Evolutionary conservation across 768 basidiomycete species (phyloP).

Genomic region (Trametes meyenii): DNA sequence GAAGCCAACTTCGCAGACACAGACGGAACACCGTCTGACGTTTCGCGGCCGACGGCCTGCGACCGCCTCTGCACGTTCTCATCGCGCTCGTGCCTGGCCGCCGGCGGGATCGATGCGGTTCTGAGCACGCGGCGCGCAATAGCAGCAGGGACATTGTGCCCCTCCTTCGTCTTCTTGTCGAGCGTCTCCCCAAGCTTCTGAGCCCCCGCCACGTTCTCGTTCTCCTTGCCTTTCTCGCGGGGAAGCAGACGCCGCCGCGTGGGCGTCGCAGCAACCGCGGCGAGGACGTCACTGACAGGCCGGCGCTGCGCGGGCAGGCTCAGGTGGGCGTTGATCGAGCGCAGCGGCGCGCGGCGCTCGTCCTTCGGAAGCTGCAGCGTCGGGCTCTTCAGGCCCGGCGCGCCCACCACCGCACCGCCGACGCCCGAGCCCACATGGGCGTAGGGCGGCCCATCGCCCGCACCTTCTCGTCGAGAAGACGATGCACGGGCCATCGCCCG

Average conservation of each 20-base stretch:
- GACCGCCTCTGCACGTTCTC: conserved; percentile 17
- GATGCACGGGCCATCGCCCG: conserved; percentile 21
- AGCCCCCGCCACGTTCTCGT: too few species aligned
- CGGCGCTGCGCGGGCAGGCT: conserved; percentile 19
- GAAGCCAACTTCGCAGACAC: not conserved
- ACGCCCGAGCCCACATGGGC: conserved; percentile 9
- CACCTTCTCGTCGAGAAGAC: not conserved
- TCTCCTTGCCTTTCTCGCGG: too few species aligned
- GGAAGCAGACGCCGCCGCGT: conserved; percentile 2
- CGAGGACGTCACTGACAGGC: conserved; percentile 9
- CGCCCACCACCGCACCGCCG: conserved; percentile 10
- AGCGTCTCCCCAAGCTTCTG: too few species aligned
- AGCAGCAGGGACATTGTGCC: conserved; percentile 8
- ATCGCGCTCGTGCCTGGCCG: conserved; percentile 9
- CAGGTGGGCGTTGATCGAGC: conserved; percentile 23
- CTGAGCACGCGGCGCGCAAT: conserved; percentile 21
- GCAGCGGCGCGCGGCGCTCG: conserved; percentile 22
- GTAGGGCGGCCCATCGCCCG: conserved; percentile 6
- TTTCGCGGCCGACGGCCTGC: conserved; percentile 1
- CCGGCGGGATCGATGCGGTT: conserved; percentile 13
- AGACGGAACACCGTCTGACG: conserved; percentile 1
- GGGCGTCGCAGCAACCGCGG: conserved; percentile 1
- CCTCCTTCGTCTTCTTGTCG: not conserved
- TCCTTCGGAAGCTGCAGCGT: conserved; percentile 8
- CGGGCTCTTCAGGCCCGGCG: conserved; percentile 18